phyloP scores from a whole-genome alignment of 495 filamentous ascomycete genomes.

The Penicillium crystallinum region DNA sequence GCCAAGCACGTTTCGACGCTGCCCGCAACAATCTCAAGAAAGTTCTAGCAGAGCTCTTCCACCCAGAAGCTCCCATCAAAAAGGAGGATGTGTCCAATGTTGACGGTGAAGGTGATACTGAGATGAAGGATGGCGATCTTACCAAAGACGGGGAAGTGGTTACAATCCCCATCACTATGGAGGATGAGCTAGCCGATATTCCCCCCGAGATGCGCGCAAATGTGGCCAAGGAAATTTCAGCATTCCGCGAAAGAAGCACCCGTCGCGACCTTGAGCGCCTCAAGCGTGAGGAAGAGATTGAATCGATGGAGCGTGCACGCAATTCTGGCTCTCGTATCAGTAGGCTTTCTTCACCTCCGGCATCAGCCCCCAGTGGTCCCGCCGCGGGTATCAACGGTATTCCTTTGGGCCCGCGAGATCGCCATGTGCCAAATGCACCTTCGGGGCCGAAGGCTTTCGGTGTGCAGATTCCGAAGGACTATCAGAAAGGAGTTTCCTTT shows the following conservation, averaged over 20 bases:
- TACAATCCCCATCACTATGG: slow-evolving; percentile 81
- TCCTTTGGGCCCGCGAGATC: slow-evolving; percentile 76
- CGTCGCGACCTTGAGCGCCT: slow-evolving; percentile 83
- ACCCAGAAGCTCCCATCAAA: slow-evolving; percentile 53
- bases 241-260: slow-evolving; percentile 87
- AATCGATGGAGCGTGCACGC: slow-evolving; percentile 74
- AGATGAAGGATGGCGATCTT: slow-evolving; percentile 62
- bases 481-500: slow-evolving; percentile 78
- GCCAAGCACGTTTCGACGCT: slow-evolving; percentile 62
- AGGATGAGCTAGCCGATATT: slow-evolving; percentile 94
- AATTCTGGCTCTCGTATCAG: slow-evolving; percentile 61
- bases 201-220: slow-evolving; percentile 96
- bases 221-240: slow-evolving; percentile 88
- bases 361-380: slow-evolving; percentile 63
- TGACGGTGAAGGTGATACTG: slow-evolving; percentile 62
- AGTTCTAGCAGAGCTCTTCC: slow-evolving; percentile 64
- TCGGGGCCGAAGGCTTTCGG: slow-evolving; percentile 72
- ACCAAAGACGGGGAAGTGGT: slow-evolving; percentile 68
- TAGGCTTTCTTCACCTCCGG: slow-evolving; percentile 64
- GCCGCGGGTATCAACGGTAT: slow-evolving; percentile 74
- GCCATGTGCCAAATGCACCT: slow-evolving; percentile 67
- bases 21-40: slow-evolving; percentile 60
- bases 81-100: slow-evolving; percentile 43
- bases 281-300: slow-evolving; percentile 83
- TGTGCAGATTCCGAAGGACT: slow-evolving; percentile 67